Conservation (phyloP, 768 basidiomycete genomes). For the Hebeloma cylindrosporum region DNA sequence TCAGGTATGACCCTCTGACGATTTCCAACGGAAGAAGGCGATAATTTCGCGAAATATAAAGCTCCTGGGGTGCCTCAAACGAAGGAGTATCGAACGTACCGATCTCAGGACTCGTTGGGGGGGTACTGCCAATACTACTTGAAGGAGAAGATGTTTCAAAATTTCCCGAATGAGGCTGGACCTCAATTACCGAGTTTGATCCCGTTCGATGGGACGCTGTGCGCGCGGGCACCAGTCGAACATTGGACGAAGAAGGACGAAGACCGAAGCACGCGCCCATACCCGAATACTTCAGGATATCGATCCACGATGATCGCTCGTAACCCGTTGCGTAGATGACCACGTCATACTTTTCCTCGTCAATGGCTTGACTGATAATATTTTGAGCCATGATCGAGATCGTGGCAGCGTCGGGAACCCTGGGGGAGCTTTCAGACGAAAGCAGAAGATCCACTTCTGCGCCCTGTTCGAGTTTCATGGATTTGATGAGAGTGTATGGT, state of each 20-base stretch:
- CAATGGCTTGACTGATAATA: conserved; percentile 32
- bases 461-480: conserved; percentile 24
- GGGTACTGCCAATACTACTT: conserved; percentile 23
- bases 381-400: conserved; percentile 34
- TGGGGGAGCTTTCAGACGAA: conserved; percentile 11
- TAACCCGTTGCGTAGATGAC: conserved; percentile 57
- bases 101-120: conserved; percentile 26
- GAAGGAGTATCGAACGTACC: conserved; percentile 18
- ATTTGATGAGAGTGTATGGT: conserved; percentile 36
- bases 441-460: conserved; percentile 18
- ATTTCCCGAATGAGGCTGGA: conserved; percentile 11
- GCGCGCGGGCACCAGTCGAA: conserved; percentile 27
- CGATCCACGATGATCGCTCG: conserved; percentile 46
- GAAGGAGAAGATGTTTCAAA: conserved; percentile 18
- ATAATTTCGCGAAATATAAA: conserved; percentile 43
- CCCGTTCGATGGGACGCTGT: conserved; percentile 13
- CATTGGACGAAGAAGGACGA: conserved; percentile 17
- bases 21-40: conserved; percentile 34
- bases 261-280: conserved; percentile 40
- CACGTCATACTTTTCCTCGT: conserved; percentile 40
- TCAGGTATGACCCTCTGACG: conserved; percentile 1
- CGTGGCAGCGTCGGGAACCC: background rate
- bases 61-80: conserved; percentile 17
- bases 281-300: conserved; percentile 39
- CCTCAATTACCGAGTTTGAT: conserved; percentile 13